Conservation (phyloP, 352 stramenopile species). For the Halophytophthora batemanensis region DNA sequence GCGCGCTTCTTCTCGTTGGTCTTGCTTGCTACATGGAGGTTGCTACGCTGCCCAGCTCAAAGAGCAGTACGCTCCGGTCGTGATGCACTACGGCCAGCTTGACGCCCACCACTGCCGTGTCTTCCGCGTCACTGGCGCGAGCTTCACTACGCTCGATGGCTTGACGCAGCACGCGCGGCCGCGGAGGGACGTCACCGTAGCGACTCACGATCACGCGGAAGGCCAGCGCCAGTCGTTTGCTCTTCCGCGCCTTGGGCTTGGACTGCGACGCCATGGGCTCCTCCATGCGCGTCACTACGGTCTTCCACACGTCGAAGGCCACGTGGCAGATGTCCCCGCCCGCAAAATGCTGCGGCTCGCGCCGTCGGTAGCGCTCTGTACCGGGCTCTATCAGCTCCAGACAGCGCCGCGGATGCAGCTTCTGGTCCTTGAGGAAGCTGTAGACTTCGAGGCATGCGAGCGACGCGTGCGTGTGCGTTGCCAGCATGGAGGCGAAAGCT, state of each 20-base stretch:
- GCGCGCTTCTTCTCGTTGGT: no score
- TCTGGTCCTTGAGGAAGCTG: conserved; percentile 54
- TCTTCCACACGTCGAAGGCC: conserved; percentile 65
- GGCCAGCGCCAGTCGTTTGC: conserved; percentile 43
- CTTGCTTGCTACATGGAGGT: neutral
- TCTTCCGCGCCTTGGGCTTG: conserved; percentile 16
- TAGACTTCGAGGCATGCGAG: conserved; percentile 52
- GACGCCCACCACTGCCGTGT: conserved; percentile 24
- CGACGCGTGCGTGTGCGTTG: conserved; percentile 27
- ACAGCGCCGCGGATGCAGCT: conserved; percentile 62
- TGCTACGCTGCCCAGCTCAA: conserved; percentile 34
- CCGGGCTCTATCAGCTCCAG: conserved; percentile 3
- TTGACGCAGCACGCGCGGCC: conserved; percentile 14
- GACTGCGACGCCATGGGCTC: neutral
- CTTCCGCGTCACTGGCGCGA: conserved; percentile 1
- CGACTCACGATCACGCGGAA: conserved; percentile 57
- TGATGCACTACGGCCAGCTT: conserved; percentile 63
- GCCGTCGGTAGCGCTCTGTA: conserved; percentile 5
- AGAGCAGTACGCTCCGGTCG: conserved; percentile 59
- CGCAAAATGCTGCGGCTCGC: conserved; percentile 20
- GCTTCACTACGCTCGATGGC: conserved; percentile 9
- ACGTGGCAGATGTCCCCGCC: conserved; percentile 16
- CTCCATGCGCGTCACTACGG: conserved; percentile 11
- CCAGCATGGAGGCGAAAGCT: conserved; percentile 28
- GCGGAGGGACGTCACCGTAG: conserved; percentile 38